Base-by-base conservation (phyloP, 805 yeast genomes). In the Yarrowia sp. region DNA sequence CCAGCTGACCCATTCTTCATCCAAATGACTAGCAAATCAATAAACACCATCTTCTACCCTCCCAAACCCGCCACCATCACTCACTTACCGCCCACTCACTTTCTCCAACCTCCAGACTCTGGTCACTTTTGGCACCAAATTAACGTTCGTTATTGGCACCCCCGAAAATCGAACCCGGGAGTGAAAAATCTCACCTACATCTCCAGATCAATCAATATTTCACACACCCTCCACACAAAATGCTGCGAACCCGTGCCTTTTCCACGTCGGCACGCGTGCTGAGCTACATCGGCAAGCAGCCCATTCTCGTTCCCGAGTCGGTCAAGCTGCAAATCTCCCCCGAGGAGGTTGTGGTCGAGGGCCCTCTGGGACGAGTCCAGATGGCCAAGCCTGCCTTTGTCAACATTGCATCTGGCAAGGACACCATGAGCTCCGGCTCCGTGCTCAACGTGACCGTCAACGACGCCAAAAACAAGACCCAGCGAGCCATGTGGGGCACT, bases 401-500 rank as follows among this genome's bases (percentile, higher is more conserved):
- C 45, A 47, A 22, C 32, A 48, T 32, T 18, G 47, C 65, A 36
- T 36, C 45, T 10, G 32, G 45, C 17, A 28, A 17, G n/a, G 57
- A 45, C 47, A 14, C 57, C 47, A 48, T 38, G 44, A 41, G 47
- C 39, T 8, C 32, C 5, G 66, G 53, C 28, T 17, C 44, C 3
- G 57, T 48, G 44, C 38, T 48, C 31, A 68, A 73, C 5, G 86
- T 93, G 3, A 66, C 78, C 0, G 90, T 92, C n/a, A 77, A 78
- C 43, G 82, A 87, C 70, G 80, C 85, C 4, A 71, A 74, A 1
- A 78, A 83, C 70, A 86, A 84, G 72, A 79, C 84, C 64, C 99
- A 95, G 78, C 84, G 88, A 69, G 80, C 96, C 17, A 85, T 95
- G 84, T 95, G 98, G 98, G 99, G 99, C 15, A 95, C 98, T 7